A percentile compares a stretch with the other conserved stretches of the same genome.
Conservation (phyloP, 495 filamentous ascomycete species). For the Tricharina praecox region DNA sequence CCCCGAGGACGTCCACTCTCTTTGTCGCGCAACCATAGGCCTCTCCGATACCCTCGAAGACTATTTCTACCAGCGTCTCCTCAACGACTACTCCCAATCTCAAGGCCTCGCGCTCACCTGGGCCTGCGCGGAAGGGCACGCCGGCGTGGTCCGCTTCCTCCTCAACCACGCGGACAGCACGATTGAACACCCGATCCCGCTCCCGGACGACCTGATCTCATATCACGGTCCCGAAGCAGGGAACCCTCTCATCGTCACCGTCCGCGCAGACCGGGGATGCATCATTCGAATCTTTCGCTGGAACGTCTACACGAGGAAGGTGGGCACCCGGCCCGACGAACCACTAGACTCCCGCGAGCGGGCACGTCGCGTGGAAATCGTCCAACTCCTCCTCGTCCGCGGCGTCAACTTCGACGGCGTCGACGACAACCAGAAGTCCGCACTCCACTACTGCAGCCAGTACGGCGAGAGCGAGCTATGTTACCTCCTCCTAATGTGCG, state of each 20-base stretch:
- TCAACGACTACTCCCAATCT: not conserved
- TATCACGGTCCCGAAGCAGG: not conserved
- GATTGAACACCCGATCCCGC: not conserved
- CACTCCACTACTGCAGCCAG: not conserved
- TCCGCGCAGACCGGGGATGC: conserved; percentile 1
- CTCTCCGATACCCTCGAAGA: not conserved
- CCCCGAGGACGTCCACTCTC: not conserved
- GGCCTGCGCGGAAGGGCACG: not conserved
- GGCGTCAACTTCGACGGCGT: conserved; percentile 1
- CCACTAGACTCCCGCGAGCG: not conserved
- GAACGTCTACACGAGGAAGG: not conserved
- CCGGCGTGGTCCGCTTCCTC: conserved; percentile 1
- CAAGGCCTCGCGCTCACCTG: not conserved
- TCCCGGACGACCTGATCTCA: not conserved
- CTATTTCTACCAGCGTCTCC: not conserved
- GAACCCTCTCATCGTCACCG: not conserved
- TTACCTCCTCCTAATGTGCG: not conserved
- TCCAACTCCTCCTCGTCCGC: not conserved
- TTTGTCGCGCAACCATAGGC: not conserved
- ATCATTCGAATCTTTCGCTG: conserved; percentile 2
- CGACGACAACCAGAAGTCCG: conserved; percentile 2
- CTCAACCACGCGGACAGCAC: not conserved
- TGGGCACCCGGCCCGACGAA: not conserved
- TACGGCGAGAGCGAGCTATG: conserved; percentile 1
- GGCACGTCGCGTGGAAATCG: not conserved